These are phyloP conservation scores for Chenopodium formosanum DNA, from an alignment of 148 eudicot genomes.

Conservation along the genomic window DNA sequence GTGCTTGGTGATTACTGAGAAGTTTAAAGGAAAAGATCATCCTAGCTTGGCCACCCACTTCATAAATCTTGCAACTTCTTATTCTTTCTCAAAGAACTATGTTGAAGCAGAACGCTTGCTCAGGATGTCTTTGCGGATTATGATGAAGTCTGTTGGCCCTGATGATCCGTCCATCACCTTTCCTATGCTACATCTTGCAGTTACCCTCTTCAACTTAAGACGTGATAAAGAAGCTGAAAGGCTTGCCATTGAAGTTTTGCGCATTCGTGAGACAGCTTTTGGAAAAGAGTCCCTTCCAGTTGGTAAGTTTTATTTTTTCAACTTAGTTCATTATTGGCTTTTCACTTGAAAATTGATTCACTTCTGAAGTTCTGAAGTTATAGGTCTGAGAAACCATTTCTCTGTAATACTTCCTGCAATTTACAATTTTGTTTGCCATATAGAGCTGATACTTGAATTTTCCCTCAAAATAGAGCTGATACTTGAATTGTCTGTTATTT, in stretches of 20 bases:
- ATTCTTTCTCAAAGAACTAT: constrained; percentile 61
- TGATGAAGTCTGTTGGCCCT: constrained; percentile 50
- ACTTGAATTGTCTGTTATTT: not conserved
- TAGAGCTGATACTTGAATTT: not conserved
- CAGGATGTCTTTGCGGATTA: constrained; percentile 57
- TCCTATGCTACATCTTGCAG: constrained; percentile 81
- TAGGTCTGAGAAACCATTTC: not conserved
- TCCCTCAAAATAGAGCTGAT: not conserved
- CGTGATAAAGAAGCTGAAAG: constrained; percentile 79
- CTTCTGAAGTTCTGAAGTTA: not conserved
- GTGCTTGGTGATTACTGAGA: constrained; percentile 60
- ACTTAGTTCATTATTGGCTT: not conserved
- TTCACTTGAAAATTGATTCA: not conserved
- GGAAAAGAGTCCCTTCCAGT: constrained; percentile 78
- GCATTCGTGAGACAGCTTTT: constrained; percentile 73
- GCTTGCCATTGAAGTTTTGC: constrained; percentile 61
- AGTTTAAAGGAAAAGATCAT: constrained; percentile 73
- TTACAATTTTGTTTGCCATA: not conserved
- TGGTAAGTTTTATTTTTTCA: constrained; percentile 44
- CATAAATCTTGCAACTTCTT: constrained; percentile 78
- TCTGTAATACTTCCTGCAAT: not conserved
- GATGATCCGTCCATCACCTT: constrained; percentile 78
- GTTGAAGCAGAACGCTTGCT: constrained; percentile 81
- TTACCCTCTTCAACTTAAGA: constrained; percentile 61
- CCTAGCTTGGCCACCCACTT: constrained; percentile 67